phyloP scores from a whole-genome alignment of 495 filamentous ascomycete species.

The Cryomyces antarcticus region DNA sequence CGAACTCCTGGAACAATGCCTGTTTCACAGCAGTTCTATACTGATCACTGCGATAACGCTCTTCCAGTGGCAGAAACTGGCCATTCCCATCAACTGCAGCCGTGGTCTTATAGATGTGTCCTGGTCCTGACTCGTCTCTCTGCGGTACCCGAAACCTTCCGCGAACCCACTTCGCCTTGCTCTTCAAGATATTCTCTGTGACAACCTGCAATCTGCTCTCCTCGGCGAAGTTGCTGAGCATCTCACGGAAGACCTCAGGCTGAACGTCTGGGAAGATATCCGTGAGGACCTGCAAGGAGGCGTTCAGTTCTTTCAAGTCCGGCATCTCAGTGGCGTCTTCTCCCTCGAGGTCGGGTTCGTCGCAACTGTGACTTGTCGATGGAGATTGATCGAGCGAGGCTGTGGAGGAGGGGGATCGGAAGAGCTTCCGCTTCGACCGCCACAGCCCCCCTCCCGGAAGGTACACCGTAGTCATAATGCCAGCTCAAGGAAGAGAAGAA shows the following conservation, averaged over 20 bases:
- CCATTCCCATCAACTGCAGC: neutral
- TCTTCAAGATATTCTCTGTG: constrained; percentile 64
- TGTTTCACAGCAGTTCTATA: constrained; percentile 56
- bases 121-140: constrained; percentile 1
- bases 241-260: constrained; percentile 80
- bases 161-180: constrained; percentile 51
- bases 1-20: constrained; percentile 57
- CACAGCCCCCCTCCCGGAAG: too few species aligned
- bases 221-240: constrained; percentile 61
- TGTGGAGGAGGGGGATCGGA: too few species aligned
- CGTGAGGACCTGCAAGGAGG: constrained; percentile 45
- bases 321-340: constrained; percentile 20
- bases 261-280: constrained; percentile 72
- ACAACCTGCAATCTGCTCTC: constrained; percentile 70
- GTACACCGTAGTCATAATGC: too few species aligned
- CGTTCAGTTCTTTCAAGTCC: constrained; percentile 53
- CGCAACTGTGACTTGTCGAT: too few species aligned
- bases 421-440: too few species aligned
- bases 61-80: constrained; percentile 35
- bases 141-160: constrained; percentile 29
- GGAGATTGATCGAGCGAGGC: too few species aligned
- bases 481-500: too few species aligned
- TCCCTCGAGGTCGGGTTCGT: too few species aligned
- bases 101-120: constrained; percentile 17
- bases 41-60: constrained; percentile 48